Conservation (phyloP, 2,329 filamentous ascomycete genomes). For the Pyrenophora seminiperda region DNA sequence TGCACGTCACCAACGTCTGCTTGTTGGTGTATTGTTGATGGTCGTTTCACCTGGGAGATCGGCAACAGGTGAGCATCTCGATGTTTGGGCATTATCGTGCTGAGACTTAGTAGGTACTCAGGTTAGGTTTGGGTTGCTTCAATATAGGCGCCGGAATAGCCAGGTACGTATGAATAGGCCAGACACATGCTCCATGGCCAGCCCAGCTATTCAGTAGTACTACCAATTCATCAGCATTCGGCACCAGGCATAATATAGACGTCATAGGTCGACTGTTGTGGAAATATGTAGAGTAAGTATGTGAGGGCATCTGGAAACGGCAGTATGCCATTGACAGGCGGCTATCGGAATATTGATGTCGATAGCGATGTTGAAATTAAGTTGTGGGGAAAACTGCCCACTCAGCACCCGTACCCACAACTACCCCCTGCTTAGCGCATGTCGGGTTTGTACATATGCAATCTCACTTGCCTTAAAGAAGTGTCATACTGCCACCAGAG, state of each 20-base stretch:
- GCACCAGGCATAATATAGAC: background rate
- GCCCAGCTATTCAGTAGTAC: constrained; percentile 3
- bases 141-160: background rate
- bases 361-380: constrained; percentile 1
- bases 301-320: background rate
- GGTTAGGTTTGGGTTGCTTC: background rate
- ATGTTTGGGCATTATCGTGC: background rate
- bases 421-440: constrained; percentile 5
- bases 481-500: background rate
- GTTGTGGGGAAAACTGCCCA: constrained; percentile 7
- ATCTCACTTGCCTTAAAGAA: background rate
- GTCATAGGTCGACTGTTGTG: background rate
- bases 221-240: constrained; percentile 1
- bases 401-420: background rate
- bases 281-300: background rate
- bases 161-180: background rate
- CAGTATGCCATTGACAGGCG: background rate
- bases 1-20: too few relatives aligned
- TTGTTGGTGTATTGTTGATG: too few relatives aligned
- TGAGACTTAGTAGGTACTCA: background rate
- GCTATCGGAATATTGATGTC: background rate
- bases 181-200: background rate
- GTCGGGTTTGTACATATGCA: background rate
- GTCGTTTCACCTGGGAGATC: too few relatives aligned
- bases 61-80: background rate